Percentiles rank a stretch among this genome's conserved stretches.
Evolutionary conservation across 2,329 filamentous ascomycete species (phyloP).

Genomic region (Cephalotrichum gorgonifer): DNA sequence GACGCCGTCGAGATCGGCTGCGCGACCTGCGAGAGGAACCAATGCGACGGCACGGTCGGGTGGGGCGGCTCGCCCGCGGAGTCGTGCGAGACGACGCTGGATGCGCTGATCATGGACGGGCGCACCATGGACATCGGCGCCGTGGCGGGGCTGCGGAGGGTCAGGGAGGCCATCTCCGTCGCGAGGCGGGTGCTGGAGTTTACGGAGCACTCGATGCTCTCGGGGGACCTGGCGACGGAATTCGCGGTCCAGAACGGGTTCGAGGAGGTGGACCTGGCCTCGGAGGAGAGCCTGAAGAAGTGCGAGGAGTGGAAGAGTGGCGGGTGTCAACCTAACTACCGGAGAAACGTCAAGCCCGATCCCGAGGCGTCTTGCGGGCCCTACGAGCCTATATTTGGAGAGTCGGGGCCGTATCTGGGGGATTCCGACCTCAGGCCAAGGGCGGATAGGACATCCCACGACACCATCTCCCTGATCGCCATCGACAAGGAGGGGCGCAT

Average conservation of each 20-base stretch:
- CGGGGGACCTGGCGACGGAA: slow-evolving; percentile 40
- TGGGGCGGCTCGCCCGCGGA: slow-evolving; percentile 46
- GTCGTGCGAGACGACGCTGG: slow-evolving; percentile 45
- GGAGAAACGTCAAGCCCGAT: slow-evolving; percentile 33
- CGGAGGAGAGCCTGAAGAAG: slow-evolving; percentile 23
- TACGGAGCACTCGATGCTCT: slow-evolving; percentile 40
- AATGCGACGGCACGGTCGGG: slow-evolving; percentile 44
- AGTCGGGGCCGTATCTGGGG: background rate
- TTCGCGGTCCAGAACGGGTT: slow-evolving; percentile 45
- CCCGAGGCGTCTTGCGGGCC: slow-evolving; percentile 33
- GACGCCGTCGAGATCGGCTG: slow-evolving; percentile 43
- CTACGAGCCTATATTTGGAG: slow-evolving; percentile 23
- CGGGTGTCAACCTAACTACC: slow-evolving; percentile 40
- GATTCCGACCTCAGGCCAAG: background rate
- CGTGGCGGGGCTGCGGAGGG: slow-evolving; percentile 37
- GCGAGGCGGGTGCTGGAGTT: slow-evolving; percentile 39
- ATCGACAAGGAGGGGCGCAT: slow-evolving; percentile 32
- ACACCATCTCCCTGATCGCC: slow-evolving; percentile 43
- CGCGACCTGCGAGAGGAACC: slow-evolving; percentile 37
- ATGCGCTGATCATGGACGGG: slow-evolving; percentile 50
- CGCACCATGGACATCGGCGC: slow-evolving; percentile 40
- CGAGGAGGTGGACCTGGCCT: slow-evolving; percentile 29
- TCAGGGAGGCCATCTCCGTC: slow-evolving; percentile 37
- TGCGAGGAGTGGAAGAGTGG: slow-evolving; percentile 32
- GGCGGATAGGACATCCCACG: slow-evolving; percentile 23